Percentiles rank a stretch among this genome's conserved stretches.
phyloP scores from a whole-genome alignment of 73 alveolate species.

The Halteria grandinella region DNA sequence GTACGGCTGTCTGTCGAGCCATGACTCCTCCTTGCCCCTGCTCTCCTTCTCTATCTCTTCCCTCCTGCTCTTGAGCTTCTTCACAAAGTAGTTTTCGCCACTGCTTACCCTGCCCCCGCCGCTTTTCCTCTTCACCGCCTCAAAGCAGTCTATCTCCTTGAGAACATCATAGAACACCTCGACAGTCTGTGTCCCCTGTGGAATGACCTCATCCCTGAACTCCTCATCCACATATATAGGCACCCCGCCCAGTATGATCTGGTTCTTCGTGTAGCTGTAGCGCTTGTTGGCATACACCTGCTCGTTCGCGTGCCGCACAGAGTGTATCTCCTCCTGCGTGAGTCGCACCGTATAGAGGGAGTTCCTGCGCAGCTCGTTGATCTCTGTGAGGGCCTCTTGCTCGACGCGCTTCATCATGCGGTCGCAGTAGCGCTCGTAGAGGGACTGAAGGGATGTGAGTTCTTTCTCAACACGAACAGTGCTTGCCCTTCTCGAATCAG shows the following conservation, averaged over 20 bases:
- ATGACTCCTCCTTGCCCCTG: not conserved
- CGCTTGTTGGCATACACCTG: slow-evolving; percentile 20
- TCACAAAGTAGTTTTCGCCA: slow-evolving; percentile 8
- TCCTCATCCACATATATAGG: slow-evolving; percentile 46
- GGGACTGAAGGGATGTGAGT: too few relatives aligned
- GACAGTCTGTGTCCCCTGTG: slow-evolving; percentile 7
- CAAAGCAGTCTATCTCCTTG: not conserved
- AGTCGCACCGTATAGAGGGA: too few relatives aligned
- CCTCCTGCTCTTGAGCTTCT: not conserved
- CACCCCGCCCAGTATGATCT: slow-evolving; percentile 24
- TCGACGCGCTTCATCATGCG: too few relatives aligned
- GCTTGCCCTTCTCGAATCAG: too few relatives aligned
- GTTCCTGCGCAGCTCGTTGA: too few relatives aligned
- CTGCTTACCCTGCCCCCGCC: not conserved
- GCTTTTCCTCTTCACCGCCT: not conserved
- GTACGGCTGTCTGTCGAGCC: slow-evolving; percentile 1
- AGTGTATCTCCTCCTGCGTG: too few relatives aligned
- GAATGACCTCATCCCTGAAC: slow-evolving; percentile 18
- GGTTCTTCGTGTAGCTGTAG: slow-evolving; percentile 15
- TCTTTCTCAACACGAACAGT: too few relatives aligned
- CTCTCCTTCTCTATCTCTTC: not conserved
- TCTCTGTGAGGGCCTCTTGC: too few relatives aligned
- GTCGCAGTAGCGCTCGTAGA: too few relatives aligned
- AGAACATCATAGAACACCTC: slow-evolving; percentile 33
- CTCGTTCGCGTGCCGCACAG: too few relatives aligned